Evolutionary conservation across 805 yeast genomes (phyloP), one percentile per base, ranked within the genome.

Genomic region (Lachancea fermentati): DNA sequence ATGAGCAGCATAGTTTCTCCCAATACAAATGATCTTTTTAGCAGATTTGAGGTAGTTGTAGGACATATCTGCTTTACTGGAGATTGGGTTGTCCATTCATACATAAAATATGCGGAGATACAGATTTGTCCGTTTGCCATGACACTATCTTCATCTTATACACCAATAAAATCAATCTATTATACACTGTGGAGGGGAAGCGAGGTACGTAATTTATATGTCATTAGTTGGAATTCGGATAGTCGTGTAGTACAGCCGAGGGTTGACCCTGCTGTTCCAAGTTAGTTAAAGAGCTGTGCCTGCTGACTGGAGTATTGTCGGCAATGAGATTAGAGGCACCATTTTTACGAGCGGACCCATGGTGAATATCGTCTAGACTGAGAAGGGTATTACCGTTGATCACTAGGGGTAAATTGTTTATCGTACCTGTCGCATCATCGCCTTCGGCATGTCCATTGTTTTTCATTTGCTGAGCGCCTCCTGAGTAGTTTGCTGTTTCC

Each of bases 1-100:
- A 55, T 93, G 99, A 15, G 95, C 97, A n/a, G 87, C 94, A 60
- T 88, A 93, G 65, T 93, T 93, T 54, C 98, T 81, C 33, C 98
- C 99, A 50, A 93, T 91, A 63, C 98, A 93, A 13, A 93, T 75
- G 55, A 91, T 76, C 66, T 93, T 93, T 28, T 81, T 73, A 2
- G 86, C 88, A 14, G 66, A 55, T 42, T 75, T 78, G 31, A 80
- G 66, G 58, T 81, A 84, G 22, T 66, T 60, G 54, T 55, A 69
- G 26, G 75, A 68, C 79, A 75, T 75, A 22, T n/a, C n/a, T n/a
- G n/a, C n/a, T n/a, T n/a, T n/a, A n/a, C n/a, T n/a, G n/a, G n/a
- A n/a, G n/a, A n/a, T n/a, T n/a, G n/a, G n/a, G n/a, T n/a, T n/a
- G n/a, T n/a, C n/a, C n/a, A n/a, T n/a, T n/a, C n/a, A n/a, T n/a